A percentile compares a stretch with the other conserved stretches of the same genome.
Conservation (phyloP, 495 filamentous ascomycete genomes). For the Neurospora tetraspora region DNA sequence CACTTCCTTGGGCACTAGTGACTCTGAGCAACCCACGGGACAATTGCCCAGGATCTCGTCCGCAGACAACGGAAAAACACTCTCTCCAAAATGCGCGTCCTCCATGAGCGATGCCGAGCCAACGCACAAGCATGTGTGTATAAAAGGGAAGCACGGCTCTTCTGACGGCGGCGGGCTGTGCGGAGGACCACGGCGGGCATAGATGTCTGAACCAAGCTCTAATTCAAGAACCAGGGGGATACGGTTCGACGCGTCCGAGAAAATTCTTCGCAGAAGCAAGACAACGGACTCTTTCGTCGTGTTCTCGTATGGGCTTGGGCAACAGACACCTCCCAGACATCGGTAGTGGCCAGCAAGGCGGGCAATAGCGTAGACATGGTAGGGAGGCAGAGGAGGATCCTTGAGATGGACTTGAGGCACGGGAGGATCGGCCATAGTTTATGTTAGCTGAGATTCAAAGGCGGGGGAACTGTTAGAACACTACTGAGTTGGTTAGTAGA, state of each 20-base stretch:
- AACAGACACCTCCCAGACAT: background rate
- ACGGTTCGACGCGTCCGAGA: background rate
- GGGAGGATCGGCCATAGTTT: background rate
- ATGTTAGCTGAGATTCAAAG: background rate
- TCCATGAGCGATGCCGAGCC: background rate
- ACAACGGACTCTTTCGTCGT: background rate
- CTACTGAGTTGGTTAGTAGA: background rate
- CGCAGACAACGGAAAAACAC: background rate
- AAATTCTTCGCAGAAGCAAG: background rate
- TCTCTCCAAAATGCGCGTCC: background rate
- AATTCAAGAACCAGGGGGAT: background rate
- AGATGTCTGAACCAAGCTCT: background rate
- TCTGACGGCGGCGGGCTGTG: background rate
- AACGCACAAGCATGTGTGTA: background rate
- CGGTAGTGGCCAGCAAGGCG: background rate
- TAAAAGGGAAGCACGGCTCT: background rate
- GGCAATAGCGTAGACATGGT: background rate
- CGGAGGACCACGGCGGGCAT: background rate
- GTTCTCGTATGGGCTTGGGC: background rate
- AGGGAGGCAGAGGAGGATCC: background rate
- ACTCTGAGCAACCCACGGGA: background rate
- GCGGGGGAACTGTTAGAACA: background rate
- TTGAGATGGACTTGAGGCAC: background rate
- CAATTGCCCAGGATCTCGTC: background rate
- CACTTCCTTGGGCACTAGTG: background rate